A percentile compares a stretch with the other conserved stretches of the same genome.
Evolutionary conservation across 106 monocot genomes (phyloP).

Genomic region (Triglochin maritima): DNA sequence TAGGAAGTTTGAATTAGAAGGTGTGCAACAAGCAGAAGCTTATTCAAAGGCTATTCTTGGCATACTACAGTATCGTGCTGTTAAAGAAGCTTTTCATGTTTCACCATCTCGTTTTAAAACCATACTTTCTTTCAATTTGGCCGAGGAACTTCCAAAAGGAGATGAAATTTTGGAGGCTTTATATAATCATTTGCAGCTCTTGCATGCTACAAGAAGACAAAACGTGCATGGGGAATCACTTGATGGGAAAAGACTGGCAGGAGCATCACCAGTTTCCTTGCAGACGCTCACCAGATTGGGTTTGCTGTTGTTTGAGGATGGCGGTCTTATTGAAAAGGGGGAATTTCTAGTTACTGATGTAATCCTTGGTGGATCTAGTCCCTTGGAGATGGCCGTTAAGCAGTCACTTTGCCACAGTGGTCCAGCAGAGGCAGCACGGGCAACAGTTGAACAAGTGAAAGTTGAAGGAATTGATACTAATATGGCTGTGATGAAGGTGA

Average conservation of each 20-base stretch:
- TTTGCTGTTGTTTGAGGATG: constrained; percentile 26
- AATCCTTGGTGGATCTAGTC: constrained; percentile 39
- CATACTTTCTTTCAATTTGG: constrained; percentile 66
- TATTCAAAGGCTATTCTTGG: constrained; percentile 68
- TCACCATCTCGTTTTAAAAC: constrained; percentile 61
- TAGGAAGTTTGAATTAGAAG: constrained; percentile 53
- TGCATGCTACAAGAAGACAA: constrained; percentile 15
- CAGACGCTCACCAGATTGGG: constrained; percentile 47
- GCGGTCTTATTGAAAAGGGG: constrained; percentile 26
- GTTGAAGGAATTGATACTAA: constrained; percentile 87
- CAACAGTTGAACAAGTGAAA: constrained; percentile 82
- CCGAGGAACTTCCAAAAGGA: constrained; percentile 91
- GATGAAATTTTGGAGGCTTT: constrained; percentile 86
- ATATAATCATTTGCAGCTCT: constrained; percentile 40
- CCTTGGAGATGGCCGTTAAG: constrained; percentile 56
- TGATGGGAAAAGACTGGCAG: constrained; percentile 4
- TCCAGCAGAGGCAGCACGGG: constrained; percentile 58
- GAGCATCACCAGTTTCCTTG: constrained; percentile 44
- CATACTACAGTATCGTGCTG: constrained; percentile 56
- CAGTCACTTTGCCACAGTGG: constrained; percentile 57
- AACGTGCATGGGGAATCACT: constrained; percentile 7
- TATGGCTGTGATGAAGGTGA: constrained; percentile 74
- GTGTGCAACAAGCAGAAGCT: constrained; percentile 52
- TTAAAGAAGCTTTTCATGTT: constrained; percentile 74
- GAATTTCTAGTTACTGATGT: constrained; percentile 19